Base-by-base conservation (phyloP, 1,284 basidiomycete species). In the Tremellales sp. region DNA sequence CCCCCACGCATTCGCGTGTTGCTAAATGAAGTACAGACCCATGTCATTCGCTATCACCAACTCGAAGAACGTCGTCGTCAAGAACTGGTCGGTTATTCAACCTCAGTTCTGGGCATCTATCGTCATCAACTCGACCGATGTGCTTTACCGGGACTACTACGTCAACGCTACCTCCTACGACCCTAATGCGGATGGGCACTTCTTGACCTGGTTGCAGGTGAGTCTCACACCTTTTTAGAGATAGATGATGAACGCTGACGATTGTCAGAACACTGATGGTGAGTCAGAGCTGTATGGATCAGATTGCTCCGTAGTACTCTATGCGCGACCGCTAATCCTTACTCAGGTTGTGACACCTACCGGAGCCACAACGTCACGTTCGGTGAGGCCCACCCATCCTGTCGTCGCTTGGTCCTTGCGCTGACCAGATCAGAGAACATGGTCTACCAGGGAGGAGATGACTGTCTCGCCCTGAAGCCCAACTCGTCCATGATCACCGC, bases 231-330 rank as follows among this genome's bases (percentile, higher is more conserved):
- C n/a, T n/a, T 54, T 76, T 70, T 10, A 17, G 45, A n/a, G n/a
- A n/a, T n/a, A n/a, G n/a, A n/a, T n/a, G n/a, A n/a, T n/a, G 45
- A 84, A 85, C 62, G 84, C n/a, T n/a, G n/a, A n/a, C n/a, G n/a
- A n/a, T n/a, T n/a, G n/a, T n/a, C n/a, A n/a, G 44, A 84, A 84
- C 63, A 84, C 82, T 3, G 82, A 83, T 69, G 81, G 82, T n/a
- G n/a, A n/a, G 2, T n/a, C n/a, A n/a, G n/a, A n/a, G n/a, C n/a
- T n/a, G n/a, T n/a, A n/a, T n/a, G n/a, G n/a, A n/a, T n/a, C 82
- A 4, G 58, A 60, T 39, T 55, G 58, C 15, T 46, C 46, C 52
- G n/a, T n/a, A n/a, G n/a, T n/a, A n/a, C n/a, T n/a, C n/a, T n/a
- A n/a, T n/a, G n/a, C n/a, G n/a, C n/a, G n/a, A n/a, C n/a, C n/a